Percentiles rank a stretch among this genome's conserved stretches.
phyloP scores from a whole-genome alignment of 352 stramenopile species.

The Phytopythium cucurbitacearum region DNA sequence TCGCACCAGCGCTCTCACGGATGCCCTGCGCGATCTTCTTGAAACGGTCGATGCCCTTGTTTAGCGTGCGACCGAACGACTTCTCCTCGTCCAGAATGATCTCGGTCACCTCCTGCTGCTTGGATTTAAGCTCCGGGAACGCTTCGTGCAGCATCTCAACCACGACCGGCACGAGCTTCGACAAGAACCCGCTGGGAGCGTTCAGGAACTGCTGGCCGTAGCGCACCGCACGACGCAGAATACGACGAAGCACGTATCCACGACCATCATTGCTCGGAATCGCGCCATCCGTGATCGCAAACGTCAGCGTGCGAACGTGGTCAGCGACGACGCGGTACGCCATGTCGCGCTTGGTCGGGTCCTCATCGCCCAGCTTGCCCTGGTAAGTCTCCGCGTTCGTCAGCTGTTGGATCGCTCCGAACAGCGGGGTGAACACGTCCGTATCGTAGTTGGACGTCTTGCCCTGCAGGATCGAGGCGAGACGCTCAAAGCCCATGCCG shows the following conservation, averaged over 20 bases:
- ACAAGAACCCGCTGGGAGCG: constrained; percentile 94
- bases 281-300: constrained; percentile 97
- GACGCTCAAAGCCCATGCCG: constrained; percentile 98
- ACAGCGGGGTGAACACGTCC: constrained; percentile 97
- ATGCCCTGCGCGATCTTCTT: constrained; percentile 86
- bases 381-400: constrained; percentile 78
- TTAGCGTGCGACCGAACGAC: constrained; percentile 93
- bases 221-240: constrained; percentile 95
- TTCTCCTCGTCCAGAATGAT: constrained; percentile 97
- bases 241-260: constrained; percentile 97
- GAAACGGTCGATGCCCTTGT: constrained; percentile 91
- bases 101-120: constrained; percentile 89
- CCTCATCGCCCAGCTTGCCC: constrained; percentile 86
- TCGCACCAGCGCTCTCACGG: constrained; percentile 48
- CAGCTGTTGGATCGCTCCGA: constrained; percentile 89
- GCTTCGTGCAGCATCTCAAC: constrained; percentile 92
- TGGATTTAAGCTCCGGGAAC: constrained; percentile 95
- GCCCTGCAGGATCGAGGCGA: constrained; percentile 90
- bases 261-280: constrained; percentile 96
- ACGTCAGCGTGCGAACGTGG: constrained; percentile 97
- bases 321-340: constrained; percentile 96
- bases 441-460: constrained; percentile 99
- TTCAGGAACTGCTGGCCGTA: constrained; percentile 98
- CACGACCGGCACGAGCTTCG: constrained; percentile 91
- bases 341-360: constrained; percentile 86